Evolutionary conservation across 352 stramenopile genomes (phyloP), one percentile per base, ranked within the genome.

Genomic region (Globisporangium rhizosaccharum): DNA sequence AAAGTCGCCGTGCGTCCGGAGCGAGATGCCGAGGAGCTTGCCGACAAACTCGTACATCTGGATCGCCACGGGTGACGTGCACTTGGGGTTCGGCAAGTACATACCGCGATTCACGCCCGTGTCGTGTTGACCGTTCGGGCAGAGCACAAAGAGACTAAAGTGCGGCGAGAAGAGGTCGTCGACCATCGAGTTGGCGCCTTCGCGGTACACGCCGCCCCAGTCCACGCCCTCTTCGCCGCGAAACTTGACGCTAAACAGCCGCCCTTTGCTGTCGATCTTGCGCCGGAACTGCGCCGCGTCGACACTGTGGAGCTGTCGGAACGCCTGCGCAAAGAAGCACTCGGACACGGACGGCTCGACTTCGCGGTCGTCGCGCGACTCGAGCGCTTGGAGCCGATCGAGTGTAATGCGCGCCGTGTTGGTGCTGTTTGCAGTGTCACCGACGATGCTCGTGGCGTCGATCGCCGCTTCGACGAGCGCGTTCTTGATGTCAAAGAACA

Each of bases 21-120:
- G 72, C n/a, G 90, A 96, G 51, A 98, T 96, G 20, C 94, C 94
- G 37, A 98, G 76, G 18, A 98, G 61, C 63, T 98, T 97, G 15
- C 94, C 94, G 5, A 97, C 86, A 68, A 98, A 98, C 48, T 92
- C 79, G 37, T 90, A 97, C 92, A 98, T 98, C 64, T 96, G 79
- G 59, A 90, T 92, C 0, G 86, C 84, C 20, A 94, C 80, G 11
- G 85, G 87, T 20, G 87, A 94, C 57, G 83, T 92, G 57, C 87
- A 96, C 60, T 93, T 92, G 10, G 83, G 83, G 56, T 96, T 96
- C 39, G 87, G 85, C 33, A 96, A 51, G 63, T 96, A 95, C 85
- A 94, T 96, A 51, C 78, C 81, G 14, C 85, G 81, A 61, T 94
- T 94, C 42, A 73, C 79, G 57, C 87, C 87, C 3, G 81, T 94